Evolutionary conservation across 257 asterid species (phyloP).

Genomic region (Solanum chmielewskii): DNA sequence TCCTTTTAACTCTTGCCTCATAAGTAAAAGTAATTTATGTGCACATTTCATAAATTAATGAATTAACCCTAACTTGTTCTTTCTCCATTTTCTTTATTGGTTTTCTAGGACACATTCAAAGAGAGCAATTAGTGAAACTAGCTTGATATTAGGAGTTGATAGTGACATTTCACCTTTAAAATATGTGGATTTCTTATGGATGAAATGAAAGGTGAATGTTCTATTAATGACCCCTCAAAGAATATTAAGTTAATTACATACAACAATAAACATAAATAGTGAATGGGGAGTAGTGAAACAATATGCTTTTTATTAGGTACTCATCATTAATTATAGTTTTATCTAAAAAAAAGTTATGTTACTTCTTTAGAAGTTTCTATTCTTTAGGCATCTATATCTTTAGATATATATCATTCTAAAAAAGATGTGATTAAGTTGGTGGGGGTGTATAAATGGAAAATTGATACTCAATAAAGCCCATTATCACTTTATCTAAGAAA

Average conservation of each 20-base stretch:
- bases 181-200: not conserved
- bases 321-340: not conserved
- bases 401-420: not conserved
- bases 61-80: not conserved
- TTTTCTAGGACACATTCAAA: not conserved
- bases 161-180: not conserved
- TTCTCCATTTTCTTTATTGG: not conserved
- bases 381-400: not conserved
- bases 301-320: not conserved
- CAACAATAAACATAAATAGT: not conserved
- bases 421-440: not conserved
- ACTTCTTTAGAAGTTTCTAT: not conserved
- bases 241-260: not conserved
- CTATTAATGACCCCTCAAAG: not conserved
- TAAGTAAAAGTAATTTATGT: not conserved
- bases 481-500: slow-evolving; percentile 3
- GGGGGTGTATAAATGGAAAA: not conserved
- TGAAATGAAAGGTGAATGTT: not conserved
- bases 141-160: not conserved
- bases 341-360: not conserved
- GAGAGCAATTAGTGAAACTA: not conserved
- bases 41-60: not conserved
- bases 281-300: not conserved
- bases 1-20: not conserved
- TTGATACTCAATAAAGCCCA: not conserved